Conservation (phyloP, 2,329 filamentous ascomycete genomes). For the Cladorrhinum sp. region DNA sequence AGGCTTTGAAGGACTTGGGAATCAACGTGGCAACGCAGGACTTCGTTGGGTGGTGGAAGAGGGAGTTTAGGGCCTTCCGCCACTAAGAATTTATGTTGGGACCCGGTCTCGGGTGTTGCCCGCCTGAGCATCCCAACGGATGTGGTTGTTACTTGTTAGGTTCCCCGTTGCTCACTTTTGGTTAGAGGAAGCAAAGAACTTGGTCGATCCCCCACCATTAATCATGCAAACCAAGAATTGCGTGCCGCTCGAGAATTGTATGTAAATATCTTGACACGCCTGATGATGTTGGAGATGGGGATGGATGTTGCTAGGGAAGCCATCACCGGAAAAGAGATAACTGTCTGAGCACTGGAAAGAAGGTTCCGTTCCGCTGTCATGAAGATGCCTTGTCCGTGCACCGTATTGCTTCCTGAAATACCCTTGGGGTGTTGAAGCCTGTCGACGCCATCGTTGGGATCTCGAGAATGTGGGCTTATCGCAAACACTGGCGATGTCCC, state of each 20-base stretch:
- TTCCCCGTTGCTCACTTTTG: neutral
- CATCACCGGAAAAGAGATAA: too few species aligned
- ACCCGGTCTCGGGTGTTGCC: neutral
- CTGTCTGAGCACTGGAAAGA: too few species aligned
- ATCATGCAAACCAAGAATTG: neutral
- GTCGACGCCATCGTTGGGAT: too few species aligned
- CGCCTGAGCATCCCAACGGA: neutral
- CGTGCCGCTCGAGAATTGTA: neutral
- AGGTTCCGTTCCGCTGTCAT: too few species aligned
- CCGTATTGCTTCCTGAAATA: too few species aligned
- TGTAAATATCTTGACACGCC: neutral
- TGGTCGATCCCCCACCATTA: neutral
- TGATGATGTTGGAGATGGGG: neutral
- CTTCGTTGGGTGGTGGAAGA: conserved; percentile 79
- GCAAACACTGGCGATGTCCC: too few species aligned
- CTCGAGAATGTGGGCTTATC: too few species aligned
- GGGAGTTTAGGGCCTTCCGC: conserved; percentile 58
- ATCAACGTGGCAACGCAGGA: conserved; percentile 72
- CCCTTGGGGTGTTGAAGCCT: neutral
- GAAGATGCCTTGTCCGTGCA: too few species aligned
- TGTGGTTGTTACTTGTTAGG: neutral
- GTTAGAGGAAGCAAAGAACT: neutral
- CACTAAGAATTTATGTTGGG: conserved; percentile 37
- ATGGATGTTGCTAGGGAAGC: too few species aligned
- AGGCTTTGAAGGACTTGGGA: conserved; percentile 66